A percentile compares a stretch with the other conserved stretches of the same genome.
phyloP scores from a whole-genome alignment of 2,329 filamentous ascomycete species.

The Colletotrichum sublineola region DNA sequence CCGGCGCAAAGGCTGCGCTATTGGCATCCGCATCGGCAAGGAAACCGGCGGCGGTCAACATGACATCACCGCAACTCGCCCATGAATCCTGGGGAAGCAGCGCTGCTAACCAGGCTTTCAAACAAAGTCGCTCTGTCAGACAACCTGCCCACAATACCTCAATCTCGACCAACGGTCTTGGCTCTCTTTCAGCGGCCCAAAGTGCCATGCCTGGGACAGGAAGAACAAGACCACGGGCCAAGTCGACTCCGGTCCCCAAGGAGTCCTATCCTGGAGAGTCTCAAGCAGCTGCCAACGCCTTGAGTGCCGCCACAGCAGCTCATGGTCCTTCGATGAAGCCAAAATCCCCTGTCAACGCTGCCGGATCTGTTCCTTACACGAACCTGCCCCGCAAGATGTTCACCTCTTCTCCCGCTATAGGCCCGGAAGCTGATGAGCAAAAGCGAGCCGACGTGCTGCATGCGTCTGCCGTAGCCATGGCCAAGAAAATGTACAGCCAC shows the following conservation, averaged over 20 bases:
- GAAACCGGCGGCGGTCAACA: slow-evolving; percentile 53
- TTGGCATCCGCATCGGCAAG: slow-evolving; percentile 61
- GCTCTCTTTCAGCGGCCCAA: slow-evolving; percentile 81
- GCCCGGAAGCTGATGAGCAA: slow-evolving; percentile 80
- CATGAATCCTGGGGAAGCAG: slow-evolving; percentile 70
- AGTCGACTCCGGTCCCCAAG: slow-evolving; percentile 69
- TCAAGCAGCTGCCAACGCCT: slow-evolving; percentile 75
- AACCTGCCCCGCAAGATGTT: slow-evolving; percentile 82
- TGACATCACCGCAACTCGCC: slow-evolving; percentile 60
- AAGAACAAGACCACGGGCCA: slow-evolving; percentile 71
- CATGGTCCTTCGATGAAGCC: slow-evolving; percentile 65
- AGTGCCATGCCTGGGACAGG: slow-evolving; percentile 73
- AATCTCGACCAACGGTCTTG: slow-evolving; percentile 52
- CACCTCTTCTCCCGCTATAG: slow-evolving; percentile 79
- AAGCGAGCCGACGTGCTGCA: slow-evolving; percentile 79
- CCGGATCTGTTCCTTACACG: slow-evolving; percentile 75
- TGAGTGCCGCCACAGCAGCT: slow-evolving; percentile 79
- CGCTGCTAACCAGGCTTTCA: slow-evolving; percentile 78
- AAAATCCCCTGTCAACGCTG: slow-evolving; percentile 66
- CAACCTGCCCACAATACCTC: slow-evolving; percentile 51
- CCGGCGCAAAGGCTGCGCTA: slow-evolving; percentile 81
- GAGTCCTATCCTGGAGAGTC: slow-evolving; percentile 67
- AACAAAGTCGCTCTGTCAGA: slow-evolving; percentile 52
- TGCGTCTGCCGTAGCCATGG: slow-evolving; percentile 90
- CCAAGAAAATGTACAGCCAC: slow-evolving; percentile 83